A percentile compares a stretch with the other conserved stretches of the same genome.
These are phyloP conservation scores for Furcasterigmium furcatum DNA, from an alignment of 2,329 filamentous ascomycete genomes.

Conservation along the genomic window DNA sequence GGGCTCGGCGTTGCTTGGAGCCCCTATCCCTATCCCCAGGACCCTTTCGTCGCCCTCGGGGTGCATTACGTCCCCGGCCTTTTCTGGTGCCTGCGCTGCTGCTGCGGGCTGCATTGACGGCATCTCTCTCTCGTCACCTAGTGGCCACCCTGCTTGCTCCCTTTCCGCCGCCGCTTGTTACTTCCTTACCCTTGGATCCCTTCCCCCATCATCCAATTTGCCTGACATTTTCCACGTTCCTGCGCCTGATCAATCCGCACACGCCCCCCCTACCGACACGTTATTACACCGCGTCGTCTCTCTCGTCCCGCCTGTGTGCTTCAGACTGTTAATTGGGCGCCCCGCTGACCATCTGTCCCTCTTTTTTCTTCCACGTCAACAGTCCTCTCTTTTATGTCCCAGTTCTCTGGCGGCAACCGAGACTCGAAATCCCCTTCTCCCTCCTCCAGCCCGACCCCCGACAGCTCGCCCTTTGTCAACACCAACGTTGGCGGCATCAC, in stretches of 20 bases:
- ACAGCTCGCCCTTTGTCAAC: constrained; percentile 19
- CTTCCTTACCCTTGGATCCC: not conserved
- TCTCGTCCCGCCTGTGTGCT: constrained; percentile 2
- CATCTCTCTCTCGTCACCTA: too few relatives aligned
- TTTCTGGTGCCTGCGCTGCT: too few relatives aligned
- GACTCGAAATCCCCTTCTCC: constrained; percentile 40
- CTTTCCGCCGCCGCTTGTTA: not conserved
- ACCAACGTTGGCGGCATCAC: constrained; percentile 4
- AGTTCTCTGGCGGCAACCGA: constrained; percentile 56
- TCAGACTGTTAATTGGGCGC: constrained; percentile 13
- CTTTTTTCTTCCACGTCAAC: constrained; percentile 19
- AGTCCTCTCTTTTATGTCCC: constrained; percentile 90
- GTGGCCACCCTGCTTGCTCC: not conserved
- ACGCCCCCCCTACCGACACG: not conserved
- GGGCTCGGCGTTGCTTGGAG: too few relatives aligned
- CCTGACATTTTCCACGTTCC: not conserved
- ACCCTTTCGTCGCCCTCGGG: too few relatives aligned
- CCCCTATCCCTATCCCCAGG: too few relatives aligned
- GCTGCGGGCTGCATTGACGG: too few relatives aligned
- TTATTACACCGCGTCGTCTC: constrained; percentile 2
- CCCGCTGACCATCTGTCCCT: constrained; percentile 4
- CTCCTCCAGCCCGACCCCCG: constrained; percentile 38
- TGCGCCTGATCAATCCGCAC: not conserved
- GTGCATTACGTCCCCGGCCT: too few relatives aligned
- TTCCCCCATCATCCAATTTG: not conserved